Base-by-base conservation (phyloP, 1,139 yeast species). In the Geotrichum aggregatum region DNA sequence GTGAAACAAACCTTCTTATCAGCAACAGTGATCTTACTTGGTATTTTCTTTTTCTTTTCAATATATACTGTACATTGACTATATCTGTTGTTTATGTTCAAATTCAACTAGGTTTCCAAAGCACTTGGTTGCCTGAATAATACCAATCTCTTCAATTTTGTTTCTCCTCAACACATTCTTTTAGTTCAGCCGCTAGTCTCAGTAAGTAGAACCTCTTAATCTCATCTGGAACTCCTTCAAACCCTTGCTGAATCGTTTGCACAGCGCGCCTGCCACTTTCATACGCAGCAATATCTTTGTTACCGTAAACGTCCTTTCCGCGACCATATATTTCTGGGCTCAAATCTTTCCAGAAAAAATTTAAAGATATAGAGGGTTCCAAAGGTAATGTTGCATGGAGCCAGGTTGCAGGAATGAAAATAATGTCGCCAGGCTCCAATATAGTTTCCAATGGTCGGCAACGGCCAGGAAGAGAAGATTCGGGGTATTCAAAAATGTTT, bases 371-470 rank as follows among this genome's bases (percentile, higher is more conserved):
- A 14, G 71, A 67, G 16, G 69, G 59, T 18, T 60, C 60, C 16
- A 62, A 52, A 1, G 72, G 66, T 21, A 56, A 52, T n/a, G 70
- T 67, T 4, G 73, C 72, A 53, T 70, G 73, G 3, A 70, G 58
- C 74, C 74, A 71, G 59, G 66, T 57, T 5, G 72, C 58, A 1
- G 74, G 74, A 36, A 71, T 63, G 51, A 62, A 69, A 13, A 71
- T 49, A 18, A 69, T 57, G 55, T 71, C 74, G 1, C 74, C 72
- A 0, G 74, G 71, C n/a, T 58, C 49, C 64, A 71, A 61, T n/a
- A 58, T 47, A 21, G 61, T 52, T 54, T 69, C 71, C 16, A 61
- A 47, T 2, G 73, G 71, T 30, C 61, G 64, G 5, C 59, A 51
- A 21, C 58, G 54, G 18, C 56, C 55, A 10, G 54, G 53, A n/a